Evolutionary conservation across 495 filamentous ascomycete species (phyloP), one percentile per base, ranked within the genome.

Genomic region (Penicillium tannophilum): DNA sequence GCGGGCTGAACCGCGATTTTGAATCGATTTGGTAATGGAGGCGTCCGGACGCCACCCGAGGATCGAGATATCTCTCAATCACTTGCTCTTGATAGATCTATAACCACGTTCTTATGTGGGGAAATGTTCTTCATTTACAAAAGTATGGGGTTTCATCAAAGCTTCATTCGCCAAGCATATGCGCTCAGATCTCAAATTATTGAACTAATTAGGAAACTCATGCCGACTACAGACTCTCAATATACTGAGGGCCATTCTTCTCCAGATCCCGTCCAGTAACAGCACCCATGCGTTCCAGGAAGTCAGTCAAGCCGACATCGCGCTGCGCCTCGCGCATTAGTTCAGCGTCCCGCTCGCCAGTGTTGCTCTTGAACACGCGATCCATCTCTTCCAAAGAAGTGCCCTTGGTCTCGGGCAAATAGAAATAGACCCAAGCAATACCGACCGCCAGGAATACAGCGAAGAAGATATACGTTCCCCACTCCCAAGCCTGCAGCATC

Each of bases 331-430:
- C 64, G 6, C 64, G 64, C 20, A 72, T 63, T 19, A 72, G 48
- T 36, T 67, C 67, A 9, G 70, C 66, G 59, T 79, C 76, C 24
- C 63, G 62, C 43, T 70, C 68, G 3, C 72, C 74, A 36, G 70
- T 72, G 9, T 72, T 64, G 46, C 73, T 77, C 5, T 59, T 64
- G 59, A 82, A 82, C 0, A 82, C 75, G 2, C 73, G 73, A 61
- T 79, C 75, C 64, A 90, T 80, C 68, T 90, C 88, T 71, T 91
- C 88, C 16, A 90, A 79, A 2, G 81, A 83, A 65, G 89, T 86
- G 35, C 82, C 78, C 57, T 82, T 86, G 4, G 88, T 90, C 62
- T 83, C 79, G 16, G 77, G 77, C 8, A 81, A 65, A 62, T 79
- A 79, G 63, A 77, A 71, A 58, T 69, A 81, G n/a, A 79, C 72